Evolutionary conservation across 345 rosid genomes (phyloP), one percentile per base, ranked within the genome.

Genomic region (Schrenkiella parvula): DNA sequence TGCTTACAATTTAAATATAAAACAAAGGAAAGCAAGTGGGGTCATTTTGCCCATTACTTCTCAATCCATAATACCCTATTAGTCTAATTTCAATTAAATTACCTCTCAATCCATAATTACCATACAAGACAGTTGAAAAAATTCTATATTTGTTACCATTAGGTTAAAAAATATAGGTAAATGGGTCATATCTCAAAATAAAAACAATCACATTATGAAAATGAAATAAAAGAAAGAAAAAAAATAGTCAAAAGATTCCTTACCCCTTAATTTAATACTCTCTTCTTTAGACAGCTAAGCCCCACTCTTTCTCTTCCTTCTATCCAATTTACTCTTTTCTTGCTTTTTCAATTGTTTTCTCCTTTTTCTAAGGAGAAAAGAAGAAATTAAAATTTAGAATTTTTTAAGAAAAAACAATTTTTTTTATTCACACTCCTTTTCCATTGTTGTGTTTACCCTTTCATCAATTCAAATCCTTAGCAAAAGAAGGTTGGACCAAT

Each of bases 211-310:
- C 5, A 66, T 55, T 19, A 54, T 51, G 47, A 53, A 63, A 63
- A 72, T 31, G 34, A 22, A 70, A 58, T 9, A n/a, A 42, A 69
- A 70, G 41, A 54, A 56, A 44, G 38, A 50, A 32, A 58, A 66
- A 67, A 48, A 35, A 22, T 18, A 57, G 70, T 73, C 66, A 73
- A 73, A 73, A 74, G 68, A 67, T 68, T 75, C 69, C 69, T 75
- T 51, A 17, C 73, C 26, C 56, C 78, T 61, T 32, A 60, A 60
- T 60, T 51, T 75, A 60, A 65, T 46, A 66, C 56, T 48, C 55
- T 39, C 34, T 58, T 46, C 32, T 42, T 51, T 48, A 50, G 62
- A 74, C 78, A 74, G 78, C 73, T 50, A 75, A 75, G 73, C 79
- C 69, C 73, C 73, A 68, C 79, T 22, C 68, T 72, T 43, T 54